Percentiles rank a stretch among this genome's conserved stretches.
phyloP scores from a whole-genome alignment of 805 yeast species.

The Scheffersomyces lignosus region DNA sequence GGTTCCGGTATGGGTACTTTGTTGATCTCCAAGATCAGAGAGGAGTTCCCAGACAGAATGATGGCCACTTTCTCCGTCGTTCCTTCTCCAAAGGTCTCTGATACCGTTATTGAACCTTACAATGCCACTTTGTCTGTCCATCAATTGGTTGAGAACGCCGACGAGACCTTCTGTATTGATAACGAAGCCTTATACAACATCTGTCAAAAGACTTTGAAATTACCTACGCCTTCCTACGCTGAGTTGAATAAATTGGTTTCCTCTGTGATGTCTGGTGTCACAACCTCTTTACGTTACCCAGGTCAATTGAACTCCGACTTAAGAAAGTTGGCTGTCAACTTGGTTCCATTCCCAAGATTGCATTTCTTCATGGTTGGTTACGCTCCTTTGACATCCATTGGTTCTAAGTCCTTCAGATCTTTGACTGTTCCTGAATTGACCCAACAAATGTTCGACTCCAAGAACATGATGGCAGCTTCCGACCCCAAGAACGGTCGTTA shows the following conservation, averaged over 20 bases:
- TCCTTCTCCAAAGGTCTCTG: conserved; percentile 88
- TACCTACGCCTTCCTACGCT: conserved; percentile 73
- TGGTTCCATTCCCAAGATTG: conserved; percentile 93
- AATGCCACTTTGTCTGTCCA: conserved; percentile 89
- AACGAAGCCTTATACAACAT: conserved; percentile 91
- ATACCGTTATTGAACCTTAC: conserved; percentile 94
- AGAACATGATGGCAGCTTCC: conserved; percentile 94
- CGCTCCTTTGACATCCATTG: conserved; percentile 84
- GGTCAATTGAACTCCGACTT: conserved; percentile 93
- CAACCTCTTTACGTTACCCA: conserved; percentile 91
- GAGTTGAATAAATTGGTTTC: conserved; percentile 84
- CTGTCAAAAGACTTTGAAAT: conserved; percentile 81
- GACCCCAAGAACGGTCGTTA: conserved; percentile 91
- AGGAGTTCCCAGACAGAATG: conserved; percentile 94
- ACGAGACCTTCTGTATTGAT: conserved; percentile 93
- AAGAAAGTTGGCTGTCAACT: conserved; percentile 89
- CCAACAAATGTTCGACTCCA: conserved; percentile 89
- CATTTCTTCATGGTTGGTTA: conserved; percentile 96
- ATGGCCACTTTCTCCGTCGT: conserved; percentile 93
- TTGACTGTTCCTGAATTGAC: conserved; percentile 88
- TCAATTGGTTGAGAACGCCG: conserved; percentile 86
- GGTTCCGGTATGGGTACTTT: conserved; percentile 97
- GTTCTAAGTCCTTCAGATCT: conserved; percentile 79
- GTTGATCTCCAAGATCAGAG: conserved; percentile 80
- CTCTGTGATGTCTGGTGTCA: conserved; percentile 92